Base-by-base conservation (phyloP, 345 rosid species). In the Conringia planisiliqua region DNA sequence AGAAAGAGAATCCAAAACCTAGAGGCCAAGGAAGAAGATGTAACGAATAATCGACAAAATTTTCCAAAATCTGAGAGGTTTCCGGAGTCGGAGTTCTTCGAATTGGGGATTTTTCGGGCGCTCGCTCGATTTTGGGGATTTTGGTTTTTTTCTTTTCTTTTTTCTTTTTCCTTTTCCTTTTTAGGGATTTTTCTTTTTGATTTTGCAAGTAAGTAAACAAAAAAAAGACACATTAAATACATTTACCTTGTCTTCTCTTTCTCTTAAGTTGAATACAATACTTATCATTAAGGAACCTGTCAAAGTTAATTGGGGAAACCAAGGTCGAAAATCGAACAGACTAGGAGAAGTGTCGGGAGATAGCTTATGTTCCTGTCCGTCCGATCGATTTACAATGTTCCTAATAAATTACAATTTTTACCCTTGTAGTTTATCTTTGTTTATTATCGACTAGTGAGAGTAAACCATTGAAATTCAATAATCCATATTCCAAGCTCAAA, bases 91-190 rank as follows among this genome's bases (percentile, higher is more conserved):
- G 22, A 14, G 36, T 20, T 68, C 42, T 69, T 75, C 52, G 14
- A 51, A 64, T 46, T 46, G 47, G 50, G 47, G 66, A 36, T 64
- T 66, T 56, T 35, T 73, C 6, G 70, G 54, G 46, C 62, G 66
- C 24, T 70, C 57, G 33, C 22, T 71, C 58, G 71, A 64, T 73
- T 51, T 73, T 73, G 77, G 77, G 66, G 77, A 55, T 68, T 75
- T 68, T 40, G 40, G 14, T 46, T 33, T n/a, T 16, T 13, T 52
- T 47, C 32, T 43, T 64, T 73, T n/a, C 24, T 36, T 24, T 17
- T 16, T 51, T 35, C 35, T 29, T 16, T 63, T 73, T 14, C 33
- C 47, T 26, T 17, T 17, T 61, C 35, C 46, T 18, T 16, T 52
- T 65, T 30, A 42, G 24, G 24, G 64, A 40, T 61, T 60, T 18